These are phyloP conservation scores for Stachybotrys chlorohalonatus DNA, from an alignment of 2,329 filamentous ascomycete genomes.

Conservation along the genomic window DNA sequence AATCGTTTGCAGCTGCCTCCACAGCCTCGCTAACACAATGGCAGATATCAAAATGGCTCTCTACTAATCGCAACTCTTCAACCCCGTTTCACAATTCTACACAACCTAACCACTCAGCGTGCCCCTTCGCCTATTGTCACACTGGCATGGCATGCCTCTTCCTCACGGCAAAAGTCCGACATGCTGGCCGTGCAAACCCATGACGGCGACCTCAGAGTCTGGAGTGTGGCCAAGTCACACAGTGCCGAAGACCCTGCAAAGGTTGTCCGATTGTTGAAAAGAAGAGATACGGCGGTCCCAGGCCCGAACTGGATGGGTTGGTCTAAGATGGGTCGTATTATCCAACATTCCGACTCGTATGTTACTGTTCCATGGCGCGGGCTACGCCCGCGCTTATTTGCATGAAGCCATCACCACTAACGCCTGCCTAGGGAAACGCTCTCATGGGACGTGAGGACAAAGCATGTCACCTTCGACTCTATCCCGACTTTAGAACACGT, in stretches of 20 bases:
- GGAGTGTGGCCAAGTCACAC: constrained; percentile 84
- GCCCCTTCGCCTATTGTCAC: constrained; percentile 80
- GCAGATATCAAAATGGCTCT: constrained; percentile 88
- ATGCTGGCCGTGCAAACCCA: constrained; percentile 92
- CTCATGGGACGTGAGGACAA: constrained; percentile 97
- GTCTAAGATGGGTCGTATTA: constrained; percentile 95
- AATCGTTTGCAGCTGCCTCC: neutral
- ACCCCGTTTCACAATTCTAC: constrained; percentile 86
- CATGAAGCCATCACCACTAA: constrained; percentile 21
- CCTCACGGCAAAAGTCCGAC: constrained; percentile 90
- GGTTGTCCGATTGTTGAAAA: constrained; percentile 78
- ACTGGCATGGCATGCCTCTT: constrained; percentile 92
- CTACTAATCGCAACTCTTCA: constrained; percentile 83
- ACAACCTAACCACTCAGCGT: constrained; percentile 79
- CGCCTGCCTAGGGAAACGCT: constrained; percentile 62
- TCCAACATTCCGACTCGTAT: constrained; percentile 87
- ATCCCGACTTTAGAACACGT: constrained; percentile 80
- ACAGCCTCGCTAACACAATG: constrained; percentile 5
- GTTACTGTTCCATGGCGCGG: constrained; percentile 28
- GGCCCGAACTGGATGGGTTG: constrained; percentile 95
- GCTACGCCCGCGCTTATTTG: constrained; percentile 39
- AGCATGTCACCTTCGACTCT: constrained; percentile 82
- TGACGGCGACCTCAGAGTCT: constrained; percentile 87
- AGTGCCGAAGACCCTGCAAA: constrained; percentile 68
- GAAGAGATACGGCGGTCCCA: constrained; percentile 61